Evolutionary conservation across 2,329 filamentous ascomycete genomes (phyloP).

Genomic region (Colletotrichum tabaci): DNA sequence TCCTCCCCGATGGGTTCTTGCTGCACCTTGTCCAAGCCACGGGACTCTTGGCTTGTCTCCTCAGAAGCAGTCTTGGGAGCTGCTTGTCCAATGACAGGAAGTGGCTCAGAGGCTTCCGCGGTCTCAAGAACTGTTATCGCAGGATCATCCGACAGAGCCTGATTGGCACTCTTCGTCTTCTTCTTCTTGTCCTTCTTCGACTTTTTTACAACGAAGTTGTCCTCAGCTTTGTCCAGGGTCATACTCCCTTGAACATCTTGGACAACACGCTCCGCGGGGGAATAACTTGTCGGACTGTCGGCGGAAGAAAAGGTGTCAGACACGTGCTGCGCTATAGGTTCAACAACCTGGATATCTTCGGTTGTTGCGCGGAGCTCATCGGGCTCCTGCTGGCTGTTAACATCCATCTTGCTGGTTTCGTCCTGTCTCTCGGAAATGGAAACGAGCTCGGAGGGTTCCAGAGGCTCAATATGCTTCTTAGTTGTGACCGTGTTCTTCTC

Average conservation of each 20-base stretch:
- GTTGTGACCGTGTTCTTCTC: neutral
- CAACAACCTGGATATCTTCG: neutral
- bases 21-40: neutral
- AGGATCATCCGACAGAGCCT: neutral
- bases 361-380: neutral
- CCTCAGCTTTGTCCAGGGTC: slow-evolving; percentile 27
- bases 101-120: neutral
- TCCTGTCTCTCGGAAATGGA: neutral
- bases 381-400: neutral
- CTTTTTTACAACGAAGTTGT: slow-evolving; percentile 48
- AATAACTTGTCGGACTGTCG: neutral
- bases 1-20: slow-evolving; percentile 11
- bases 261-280: neutral
- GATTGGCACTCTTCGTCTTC: slow-evolving; percentile 42
- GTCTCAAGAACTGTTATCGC: neutral
- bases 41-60: neutral
- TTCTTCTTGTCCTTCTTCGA: slow-evolving; percentile 54
- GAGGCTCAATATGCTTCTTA: neutral
- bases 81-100: neutral
- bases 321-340: neutral
- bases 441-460: neutral
- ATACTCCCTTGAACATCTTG: slow-evolving; percentile 20
- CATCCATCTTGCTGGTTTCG: neutral
- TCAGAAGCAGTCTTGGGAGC: neutral
- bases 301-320: neutral